These are phyloP conservation scores for Westerdykella aurantiaca DNA, from an alignment of 2,329 filamentous ascomycete genomes.

Conservation along the genomic window DNA sequence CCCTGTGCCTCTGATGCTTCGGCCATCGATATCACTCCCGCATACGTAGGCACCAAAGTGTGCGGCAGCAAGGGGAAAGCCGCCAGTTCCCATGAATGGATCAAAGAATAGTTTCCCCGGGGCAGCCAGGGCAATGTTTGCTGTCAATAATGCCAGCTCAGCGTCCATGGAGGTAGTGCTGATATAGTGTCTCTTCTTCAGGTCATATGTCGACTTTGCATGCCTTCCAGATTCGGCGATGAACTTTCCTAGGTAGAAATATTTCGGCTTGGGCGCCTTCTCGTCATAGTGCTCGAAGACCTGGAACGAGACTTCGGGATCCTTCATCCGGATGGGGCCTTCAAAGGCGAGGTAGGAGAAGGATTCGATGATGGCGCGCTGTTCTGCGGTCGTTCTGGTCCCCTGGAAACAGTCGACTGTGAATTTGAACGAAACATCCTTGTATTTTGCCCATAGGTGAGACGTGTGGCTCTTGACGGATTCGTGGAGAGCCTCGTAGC, in stretches of 20 bases:
- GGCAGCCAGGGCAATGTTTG: constrained; percentile 77
- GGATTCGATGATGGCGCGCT: constrained; percentile 71
- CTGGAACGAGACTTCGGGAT: constrained; percentile 63
- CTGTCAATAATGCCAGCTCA: constrained; percentile 83
- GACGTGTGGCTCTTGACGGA: constrained; percentile 56
- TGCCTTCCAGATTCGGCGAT: constrained; percentile 63
- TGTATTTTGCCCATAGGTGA: constrained; percentile 63
- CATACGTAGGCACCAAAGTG: constrained; percentile 80
- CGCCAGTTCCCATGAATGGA: constrained; percentile 91
- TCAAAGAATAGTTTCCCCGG: constrained; percentile 88
- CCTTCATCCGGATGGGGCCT: constrained; percentile 71
- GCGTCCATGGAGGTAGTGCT: constrained; percentile 97
- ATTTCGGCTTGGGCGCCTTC: constrained; percentile 47
- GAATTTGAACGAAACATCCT: constrained; percentile 70
- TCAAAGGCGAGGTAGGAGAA: constrained; percentile 74
- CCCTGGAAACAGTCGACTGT: constrained; percentile 76
- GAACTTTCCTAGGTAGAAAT: constrained; percentile 66
- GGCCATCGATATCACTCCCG: constrained; percentile 89
- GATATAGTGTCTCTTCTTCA: constrained; percentile 92
- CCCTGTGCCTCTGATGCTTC: constrained; percentile 69
- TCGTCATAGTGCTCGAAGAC: constrained; percentile 77
- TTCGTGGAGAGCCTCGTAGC: constrained; percentile 62
- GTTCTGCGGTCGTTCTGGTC: constrained; percentile 57
- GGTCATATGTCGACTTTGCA: constrained; percentile 66
- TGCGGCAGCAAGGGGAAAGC: constrained; percentile 82